Base-by-base conservation (phyloP, 371 early-diverging fungal genomes). In the Mortierella sp. region DNA sequence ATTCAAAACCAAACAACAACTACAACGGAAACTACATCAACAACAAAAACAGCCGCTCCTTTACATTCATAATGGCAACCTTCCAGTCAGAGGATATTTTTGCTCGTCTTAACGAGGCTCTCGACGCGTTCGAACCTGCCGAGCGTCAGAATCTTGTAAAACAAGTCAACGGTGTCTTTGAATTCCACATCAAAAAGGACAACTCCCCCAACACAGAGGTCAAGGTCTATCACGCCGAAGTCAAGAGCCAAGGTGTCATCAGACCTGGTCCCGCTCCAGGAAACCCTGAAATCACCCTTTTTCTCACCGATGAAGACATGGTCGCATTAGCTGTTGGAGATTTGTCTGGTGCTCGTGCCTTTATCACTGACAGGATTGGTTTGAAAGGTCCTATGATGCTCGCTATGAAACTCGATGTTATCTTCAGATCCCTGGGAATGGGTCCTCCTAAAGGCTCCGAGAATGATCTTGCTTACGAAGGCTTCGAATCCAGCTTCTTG, bases 301-400 rank as follows among this genome's bases (percentile, higher is more conserved):
- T 73, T 22, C 71, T 88, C 63, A 83, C 73, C 19, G 88, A 92
- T 67, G 83, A 83, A 55, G 93, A 93, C 84, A 91, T 94, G 87
- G 89, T 89, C 37, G 89, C 90, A 47, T 67, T 94, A 28, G 89
- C 92, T 9, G 66, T 82, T 10, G 94, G 94, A n/a, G 93, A 94
- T 80, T 83, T 93, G 60, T 93, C 87, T 10, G 93, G 91, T 8
- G 93, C 92, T 77, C 85, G 88, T 47, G 95, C 95, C 23, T 96
- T 94, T 82, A 95, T 95, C 93, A 78, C 85, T n/a, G 96, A 96
- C 68, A 95, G 92, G 84, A 89, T 96, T 76, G 93, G 94, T 75
- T 82, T 93, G 70, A 91, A 93, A 84, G 94, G 94, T 29, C 88
- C 91, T 68, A 88, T 94, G 77, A 92, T 92, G 91, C 82, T 86